Evolutionary conservation across 768 basidiomycete genomes (phyloP).

Genomic region (Sporobolomyces phaffii): DNA sequence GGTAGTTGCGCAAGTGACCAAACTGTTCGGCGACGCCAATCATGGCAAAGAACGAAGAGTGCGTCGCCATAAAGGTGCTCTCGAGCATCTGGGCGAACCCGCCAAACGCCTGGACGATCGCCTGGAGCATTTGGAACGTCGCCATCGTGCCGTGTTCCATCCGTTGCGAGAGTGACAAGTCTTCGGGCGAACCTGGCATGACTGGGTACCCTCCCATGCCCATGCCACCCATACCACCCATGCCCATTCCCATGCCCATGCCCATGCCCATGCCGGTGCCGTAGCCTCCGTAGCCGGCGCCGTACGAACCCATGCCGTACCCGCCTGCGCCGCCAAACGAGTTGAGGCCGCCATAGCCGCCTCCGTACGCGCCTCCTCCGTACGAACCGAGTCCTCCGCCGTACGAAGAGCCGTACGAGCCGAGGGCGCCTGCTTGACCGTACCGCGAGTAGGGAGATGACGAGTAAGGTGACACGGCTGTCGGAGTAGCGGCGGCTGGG

Average conservation of each 20-base stretch:
- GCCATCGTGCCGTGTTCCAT: slow-evolving; percentile 84
- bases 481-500: background rate
- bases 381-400: slow-evolving; percentile 13
- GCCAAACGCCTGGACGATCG: slow-evolving; percentile 88
- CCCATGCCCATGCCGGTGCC: slow-evolving; percentile 25
- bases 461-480: slow-evolving; percentile 11
- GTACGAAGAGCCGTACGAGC: slow-evolving; percentile 49
- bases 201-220: slow-evolving; percentile 49
- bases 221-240: no score
- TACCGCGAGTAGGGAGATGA: slow-evolving; percentile 42
- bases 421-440: slow-evolving; percentile 46
- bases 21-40: slow-evolving; percentile 95
- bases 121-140: slow-evolving; percentile 87
- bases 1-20: slow-evolving; percentile 77
- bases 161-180: slow-evolving; percentile 65
- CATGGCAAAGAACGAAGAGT: slow-evolving; percentile 54
- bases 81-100: slow-evolving; percentile 97
- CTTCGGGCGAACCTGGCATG: slow-evolving; percentile 30
- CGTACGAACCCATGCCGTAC: slow-evolving; percentile 39
- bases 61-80: slow-evolving; percentile 81
- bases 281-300: no score
- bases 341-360: slow-evolving; percentile 47
- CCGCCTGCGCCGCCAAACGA: slow-evolving; percentile 51
- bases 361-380: slow-evolving; percentile 22
- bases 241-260: slow-evolving; percentile 22